Percentiles rank a stretch among this genome's conserved stretches.
Conservation (phyloP, 2,329 filamentous ascomycete species). For the Parafenestella ontariensis region DNA sequence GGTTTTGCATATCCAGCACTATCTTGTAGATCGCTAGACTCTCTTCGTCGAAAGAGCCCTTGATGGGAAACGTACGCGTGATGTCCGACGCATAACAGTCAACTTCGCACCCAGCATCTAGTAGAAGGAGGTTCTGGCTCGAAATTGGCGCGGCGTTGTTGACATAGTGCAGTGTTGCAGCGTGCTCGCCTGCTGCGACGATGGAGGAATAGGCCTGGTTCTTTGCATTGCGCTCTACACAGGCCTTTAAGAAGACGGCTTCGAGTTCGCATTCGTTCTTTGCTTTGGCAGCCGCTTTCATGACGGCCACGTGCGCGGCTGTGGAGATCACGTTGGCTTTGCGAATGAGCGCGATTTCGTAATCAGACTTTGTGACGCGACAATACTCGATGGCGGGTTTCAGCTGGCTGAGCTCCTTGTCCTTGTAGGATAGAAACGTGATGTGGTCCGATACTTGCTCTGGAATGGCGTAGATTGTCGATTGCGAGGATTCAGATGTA, state of each 20-base stretch:
- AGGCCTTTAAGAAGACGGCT: constrained; percentile 78
- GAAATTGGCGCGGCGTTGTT: constrained; percentile 52
- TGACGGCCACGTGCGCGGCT: constrained; percentile 75
- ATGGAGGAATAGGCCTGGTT: constrained; percentile 91
- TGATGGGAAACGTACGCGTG: constrained; percentile 87
- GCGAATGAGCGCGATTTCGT: constrained; percentile 83
- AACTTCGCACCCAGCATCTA: constrained; percentile 77
- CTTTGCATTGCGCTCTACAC: constrained; percentile 75
- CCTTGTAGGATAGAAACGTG: constrained; percentile 73
- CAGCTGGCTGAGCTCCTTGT: constrained; percentile 64
- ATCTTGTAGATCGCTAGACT: constrained; percentile 72
- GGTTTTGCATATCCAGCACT: constrained; percentile 85
- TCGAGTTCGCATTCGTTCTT: constrained; percentile 84
- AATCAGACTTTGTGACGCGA: constrained; percentile 82
- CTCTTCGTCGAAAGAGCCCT: constrained; percentile 58
- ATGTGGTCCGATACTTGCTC: constrained; percentile 76
- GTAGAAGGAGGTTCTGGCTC: constrained; percentile 77
- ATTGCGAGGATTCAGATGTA: constrained; percentile 54
- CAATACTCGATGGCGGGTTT: constrained; percentile 77
- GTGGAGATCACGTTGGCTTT: constrained; percentile 82
- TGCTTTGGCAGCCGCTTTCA: constrained; percentile 67
- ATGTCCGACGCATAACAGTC: constrained; percentile 64
- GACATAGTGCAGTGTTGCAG: constrained; percentile 87
- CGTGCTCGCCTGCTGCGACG: constrained; percentile 78
- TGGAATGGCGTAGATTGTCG: constrained; percentile 76